These are phyloP conservation scores for Aspergillus intermedius DNA, from an alignment of 2,329 filamentous ascomycete species.

Conservation along the genomic window DNA sequence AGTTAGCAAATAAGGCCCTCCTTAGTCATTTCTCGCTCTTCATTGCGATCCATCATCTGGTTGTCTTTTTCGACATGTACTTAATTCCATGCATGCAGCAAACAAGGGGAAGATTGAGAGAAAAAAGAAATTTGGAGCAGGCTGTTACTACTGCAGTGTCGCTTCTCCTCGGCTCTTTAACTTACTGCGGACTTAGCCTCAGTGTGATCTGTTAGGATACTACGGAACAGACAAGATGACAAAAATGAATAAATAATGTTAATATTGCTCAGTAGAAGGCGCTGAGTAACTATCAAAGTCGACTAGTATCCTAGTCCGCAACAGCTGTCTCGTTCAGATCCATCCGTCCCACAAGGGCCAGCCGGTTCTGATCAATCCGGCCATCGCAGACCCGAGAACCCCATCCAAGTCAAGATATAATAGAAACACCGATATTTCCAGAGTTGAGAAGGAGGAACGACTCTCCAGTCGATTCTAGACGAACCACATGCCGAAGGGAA, in stretches of 20 bases:
- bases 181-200: too few relatives aligned
- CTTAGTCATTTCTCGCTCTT: too few relatives aligned
- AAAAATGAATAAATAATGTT: background rate
- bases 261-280: background rate
- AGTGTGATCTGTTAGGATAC: too few relatives aligned
- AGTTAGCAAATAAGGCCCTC: too few relatives aligned
- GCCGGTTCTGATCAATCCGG: constrained; percentile 6
- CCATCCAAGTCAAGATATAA: background rate
- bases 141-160: too few relatives aligned
- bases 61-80: too few relatives aligned
- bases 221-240: background rate
- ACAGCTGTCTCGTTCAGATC: constrained; percentile 7
- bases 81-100: too few relatives aligned
- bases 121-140: too few relatives aligned
- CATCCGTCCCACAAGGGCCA: constrained; percentile 1
- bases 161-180: too few relatives aligned
- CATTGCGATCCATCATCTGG: too few relatives aligned
- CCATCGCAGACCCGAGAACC: constrained; percentile 4
- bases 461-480: constrained; percentile 18
- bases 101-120: too few relatives aligned
- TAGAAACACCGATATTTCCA: background rate
- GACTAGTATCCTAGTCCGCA: constrained; percentile 4
- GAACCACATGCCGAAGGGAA: constrained; percentile 37
- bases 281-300: background rate
- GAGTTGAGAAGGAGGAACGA: background rate